These are phyloP conservation scores for Polytolypa hystricis DNA, from an alignment of 2,329 filamentous ascomycete species.

Conservation along the genomic window DNA sequence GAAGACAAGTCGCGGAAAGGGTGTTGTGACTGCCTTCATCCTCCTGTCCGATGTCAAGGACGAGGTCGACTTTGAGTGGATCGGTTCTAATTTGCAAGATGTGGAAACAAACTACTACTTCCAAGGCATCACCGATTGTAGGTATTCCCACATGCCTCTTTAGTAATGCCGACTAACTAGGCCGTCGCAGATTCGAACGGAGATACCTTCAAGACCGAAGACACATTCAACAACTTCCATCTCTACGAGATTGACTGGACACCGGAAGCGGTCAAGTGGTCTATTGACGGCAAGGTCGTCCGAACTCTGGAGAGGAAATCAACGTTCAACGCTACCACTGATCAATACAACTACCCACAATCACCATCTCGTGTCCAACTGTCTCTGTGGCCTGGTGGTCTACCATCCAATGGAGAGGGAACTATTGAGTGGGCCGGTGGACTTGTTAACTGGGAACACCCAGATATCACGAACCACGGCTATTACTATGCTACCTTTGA, in stretches of 20 bases:
- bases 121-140: constrained; percentile 85
- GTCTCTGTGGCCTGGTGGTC: constrained; percentile 90
- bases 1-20: constrained; percentile 71
- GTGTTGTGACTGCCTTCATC: constrained; percentile 97
- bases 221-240: constrained; percentile 72
- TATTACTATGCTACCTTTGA: constrained; percentile 81
- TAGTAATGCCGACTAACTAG: too few relatives aligned
- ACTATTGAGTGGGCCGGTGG: constrained; percentile 91
- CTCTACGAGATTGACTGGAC: constrained; percentile 91
- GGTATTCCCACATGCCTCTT: constrained; percentile 29
- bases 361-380: constrained; percentile 84
- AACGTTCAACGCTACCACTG: constrained; percentile 75
- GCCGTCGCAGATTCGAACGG: constrained; percentile 56
- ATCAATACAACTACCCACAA: constrained; percentile 81
- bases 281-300: constrained; percentile 66
- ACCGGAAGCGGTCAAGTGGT: constrained; percentile 76
- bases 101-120: constrained; percentile 97
- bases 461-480: constrained; percentile 67
- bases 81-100: constrained; percentile 64
- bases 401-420: constrained; percentile 64
- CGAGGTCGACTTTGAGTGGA: constrained; percentile 94
- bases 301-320: constrained; percentile 64
- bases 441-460: constrained; percentile 71
- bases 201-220: constrained; percentile 53
- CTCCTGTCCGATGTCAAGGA: constrained; percentile 92